A percentile compares a stretch with the other conserved stretches of the same genome.
phyloP scores from a whole-genome alignment of 257 asterid species.

The Salvia rosmarinus region DNA sequence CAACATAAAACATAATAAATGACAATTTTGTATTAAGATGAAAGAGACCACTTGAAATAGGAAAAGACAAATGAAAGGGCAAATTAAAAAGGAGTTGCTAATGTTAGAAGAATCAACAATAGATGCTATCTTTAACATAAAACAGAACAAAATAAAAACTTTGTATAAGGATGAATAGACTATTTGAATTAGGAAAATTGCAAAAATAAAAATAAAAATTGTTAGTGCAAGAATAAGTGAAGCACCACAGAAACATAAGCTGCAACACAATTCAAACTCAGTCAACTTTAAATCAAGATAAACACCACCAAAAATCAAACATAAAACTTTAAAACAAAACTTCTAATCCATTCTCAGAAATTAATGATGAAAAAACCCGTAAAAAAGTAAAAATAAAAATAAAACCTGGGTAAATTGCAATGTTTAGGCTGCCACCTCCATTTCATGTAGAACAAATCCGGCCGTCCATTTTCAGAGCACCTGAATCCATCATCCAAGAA shows the following conservation, averaged over 20 bases:
- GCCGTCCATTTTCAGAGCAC: conserved; percentile 91
- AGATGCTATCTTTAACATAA: neutral
- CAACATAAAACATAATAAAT: neutral
- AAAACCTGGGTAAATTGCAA: conserved; percentile 90
- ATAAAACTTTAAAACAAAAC: neutral
- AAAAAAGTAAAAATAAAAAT: neutral
- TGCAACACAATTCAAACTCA: too few species aligned
- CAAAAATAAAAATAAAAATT: neutral
- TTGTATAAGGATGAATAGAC: neutral
- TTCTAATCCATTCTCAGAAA: conserved; percentile 15
- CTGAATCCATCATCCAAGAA: conserved; percentile 87
- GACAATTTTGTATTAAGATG: neutral
- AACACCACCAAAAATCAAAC: too few species aligned
- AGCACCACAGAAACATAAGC: too few species aligned
- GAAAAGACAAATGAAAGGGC: neutral
- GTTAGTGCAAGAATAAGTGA: neutral
- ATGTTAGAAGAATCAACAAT: too few species aligned
- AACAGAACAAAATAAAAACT: neutral
- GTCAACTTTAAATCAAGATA: too few species aligned
- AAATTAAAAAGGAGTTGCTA: neutral
- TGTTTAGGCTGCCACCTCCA: conserved; percentile 98
- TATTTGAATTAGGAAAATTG: neutral
- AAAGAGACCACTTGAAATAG: neutral
- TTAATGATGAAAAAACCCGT: neutral
- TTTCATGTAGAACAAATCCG: conserved; percentile 86